Evolutionary conservation across 352 stramenopile genomes (phyloP).

Genomic region (Phytophthora pluvialis): DNA sequence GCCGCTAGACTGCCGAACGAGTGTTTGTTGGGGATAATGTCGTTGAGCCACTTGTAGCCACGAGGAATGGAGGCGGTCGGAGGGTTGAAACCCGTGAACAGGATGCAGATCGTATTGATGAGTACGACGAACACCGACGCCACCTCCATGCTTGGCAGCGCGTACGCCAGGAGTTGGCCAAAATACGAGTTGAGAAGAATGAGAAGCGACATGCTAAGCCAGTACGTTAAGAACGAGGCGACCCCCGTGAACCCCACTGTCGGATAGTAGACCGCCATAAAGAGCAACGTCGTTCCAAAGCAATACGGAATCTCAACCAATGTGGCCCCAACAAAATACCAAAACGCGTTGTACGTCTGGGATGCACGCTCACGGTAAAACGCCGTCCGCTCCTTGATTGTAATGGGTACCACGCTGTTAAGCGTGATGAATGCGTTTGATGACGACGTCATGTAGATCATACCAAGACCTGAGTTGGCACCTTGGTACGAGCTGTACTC

Average conservation of each 20-base stretch:
- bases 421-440: conserved; percentile 65
- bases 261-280: conserved; percentile 59
- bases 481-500: conserved; percentile 41
- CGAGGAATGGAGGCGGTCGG: conserved; percentile 34
- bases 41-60: conserved; percentile 47
- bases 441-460: conserved; percentile 83
- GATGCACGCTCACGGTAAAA: conserved; percentile 75
- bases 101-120: conserved; percentile 41
- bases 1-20: conserved; percentile 34
- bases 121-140: conserved; percentile 34
- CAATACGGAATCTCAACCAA: conserved; percentile 86
- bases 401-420: conserved; percentile 68
- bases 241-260: conserved; percentile 50
- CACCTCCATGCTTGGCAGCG: conserved; percentile 37
- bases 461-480: conserved; percentile 53
- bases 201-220: conserved; percentile 50
- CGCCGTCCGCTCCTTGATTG: conserved; percentile 74
- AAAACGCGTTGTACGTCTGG: conserved; percentile 78
- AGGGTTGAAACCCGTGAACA: conserved; percentile 49
- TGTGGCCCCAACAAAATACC: conserved; percentile 75
- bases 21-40: conserved; percentile 43
- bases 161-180: conserved; percentile 45
- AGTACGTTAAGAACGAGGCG: conserved; percentile 47
- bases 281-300: conserved; percentile 53
- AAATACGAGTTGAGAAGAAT: conserved; percentile 63